These are phyloP conservation scores for Mortierella hygrophila DNA, from an alignment of 192 early-diverging fungal genomes.

Conservation along the genomic window DNA sequence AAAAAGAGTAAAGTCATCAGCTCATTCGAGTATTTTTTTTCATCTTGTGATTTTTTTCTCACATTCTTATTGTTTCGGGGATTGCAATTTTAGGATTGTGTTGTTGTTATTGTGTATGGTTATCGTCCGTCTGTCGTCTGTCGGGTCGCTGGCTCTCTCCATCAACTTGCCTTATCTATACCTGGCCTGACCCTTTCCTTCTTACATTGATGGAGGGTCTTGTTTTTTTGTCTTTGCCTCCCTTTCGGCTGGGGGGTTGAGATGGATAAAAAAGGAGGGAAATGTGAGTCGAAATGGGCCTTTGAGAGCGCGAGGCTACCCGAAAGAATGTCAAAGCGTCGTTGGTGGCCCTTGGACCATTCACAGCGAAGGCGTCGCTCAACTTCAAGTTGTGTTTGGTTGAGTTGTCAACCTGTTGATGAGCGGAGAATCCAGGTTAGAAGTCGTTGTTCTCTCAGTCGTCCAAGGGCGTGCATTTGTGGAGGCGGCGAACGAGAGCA, in stretches of 20 bases:
- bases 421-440: too few relatives aligned
- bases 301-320: neutral
- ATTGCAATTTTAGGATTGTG: neutral
- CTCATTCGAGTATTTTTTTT: neutral
- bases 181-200: neutral
- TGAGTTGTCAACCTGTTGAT: too few relatives aligned
- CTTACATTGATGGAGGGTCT: neutral
- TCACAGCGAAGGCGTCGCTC: too few relatives aligned
- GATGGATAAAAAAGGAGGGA: neutral
- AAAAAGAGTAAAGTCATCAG: neutral
- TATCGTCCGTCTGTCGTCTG: too few relatives aligned
- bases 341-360: too few relatives aligned
- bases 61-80: neutral
- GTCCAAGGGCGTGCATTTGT: too few relatives aligned
- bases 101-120: neutral
- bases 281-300: neutral
- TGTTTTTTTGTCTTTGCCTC: neutral
- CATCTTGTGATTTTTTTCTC: neutral
- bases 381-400: too few relatives aligned
- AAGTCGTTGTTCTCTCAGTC: too few relatives aligned
- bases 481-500: too few relatives aligned
- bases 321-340: too few relatives aligned
- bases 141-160: neutral
- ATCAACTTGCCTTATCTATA: neutral
- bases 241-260: neutral